Evolutionary conservation across 345 rosid species (phyloP), one percentile per base, ranked within the genome.

Genomic region (Streptanthus diversifolius): DNA sequence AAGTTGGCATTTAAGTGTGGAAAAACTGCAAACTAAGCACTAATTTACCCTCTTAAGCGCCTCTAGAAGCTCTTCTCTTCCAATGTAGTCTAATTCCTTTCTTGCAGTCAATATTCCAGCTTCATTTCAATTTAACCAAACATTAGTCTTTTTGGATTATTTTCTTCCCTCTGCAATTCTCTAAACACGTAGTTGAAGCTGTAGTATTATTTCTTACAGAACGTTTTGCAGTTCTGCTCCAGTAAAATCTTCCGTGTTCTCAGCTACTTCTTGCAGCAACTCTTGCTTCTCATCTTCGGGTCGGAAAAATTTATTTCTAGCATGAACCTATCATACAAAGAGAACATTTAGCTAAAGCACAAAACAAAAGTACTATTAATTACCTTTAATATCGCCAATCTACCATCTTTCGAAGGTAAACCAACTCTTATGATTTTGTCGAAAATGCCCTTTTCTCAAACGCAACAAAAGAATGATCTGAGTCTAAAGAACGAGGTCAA

Each of bases 201-300:
- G 36, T 30, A 35, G 41, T 15, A 13, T 69, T 64, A 51, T 51
- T 30, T 56, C 25, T 53, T 73, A 93, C 98, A 93, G 75, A 85
- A 93, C 84, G 82, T 93, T 93, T 71, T 93, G 98, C 77, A 93
- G 92, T 81, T 93, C 98, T 18, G 97, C 98, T 76, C 97, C 97
- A 8, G 97, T 91, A 78, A 89, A 93, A 84, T 89, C 93, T 83
- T 89, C 96, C 0, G 97, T 75, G 63, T 82, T 85, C 73, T 82
- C 95, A 9, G 97, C 90, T 81, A 93, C 68, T 85, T 91, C 98
- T 74, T 82, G 82, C 75, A 93, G 79, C 68, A 90, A 82, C 57
- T 65, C 56, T 25, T 84, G 89, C 74, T 91, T 93, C 82, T 93
- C 95, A 69, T 66, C 86, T 76, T 93, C 96, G 22, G 98, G 89